These are phyloP conservation scores for Dovyalis caffra DNA, from an alignment of 345 rosid species.

Conservation along the genomic window DNA sequence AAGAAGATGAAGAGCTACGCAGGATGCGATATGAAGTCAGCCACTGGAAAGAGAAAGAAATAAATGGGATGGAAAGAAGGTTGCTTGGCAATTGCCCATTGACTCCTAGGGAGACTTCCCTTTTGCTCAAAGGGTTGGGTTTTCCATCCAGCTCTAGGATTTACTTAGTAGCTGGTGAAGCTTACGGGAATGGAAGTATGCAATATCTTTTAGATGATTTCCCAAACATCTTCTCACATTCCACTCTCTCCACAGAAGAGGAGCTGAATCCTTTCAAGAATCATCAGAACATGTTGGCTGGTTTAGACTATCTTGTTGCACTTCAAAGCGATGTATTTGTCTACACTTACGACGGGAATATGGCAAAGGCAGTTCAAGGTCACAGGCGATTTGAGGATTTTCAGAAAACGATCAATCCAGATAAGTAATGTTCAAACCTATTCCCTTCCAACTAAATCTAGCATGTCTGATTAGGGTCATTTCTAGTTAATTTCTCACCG, in stretches of 20 bases:
- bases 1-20: slow-evolving; percentile 77
- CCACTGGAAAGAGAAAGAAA: slow-evolving; percentile 95
- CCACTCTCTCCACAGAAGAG: slow-evolving; percentile 66
- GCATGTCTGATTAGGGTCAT: background rate
- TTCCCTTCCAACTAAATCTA: background rate
- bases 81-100: slow-evolving; percentile 89
- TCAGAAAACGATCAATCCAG: slow-evolving; percentile 84
- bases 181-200: slow-evolving; percentile 87
- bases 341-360: slow-evolving; percentile 89
- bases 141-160: slow-evolving; percentile 76
- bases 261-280: slow-evolving; percentile 70
- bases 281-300: slow-evolving; percentile 95
- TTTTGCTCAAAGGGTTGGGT: slow-evolving; percentile 76
- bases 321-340: slow-evolving; percentile 83
- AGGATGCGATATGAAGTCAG: slow-evolving; percentile 78
- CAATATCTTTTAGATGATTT: slow-evolving; percentile 60
- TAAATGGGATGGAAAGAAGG: slow-evolving; percentile 87
- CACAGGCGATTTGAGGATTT: slow-evolving; percentile 85
- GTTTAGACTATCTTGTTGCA: slow-evolving; percentile 85
- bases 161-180: slow-evolving; percentile 95
- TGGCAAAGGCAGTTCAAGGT: slow-evolving; percentile 99
- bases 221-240: slow-evolving; percentile 81
- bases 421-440: slow-evolving; percentile 49
- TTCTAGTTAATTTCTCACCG: background rate
- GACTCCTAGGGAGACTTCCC: slow-evolving; percentile 92